Conservation (phyloP, 768 basidiomycete species). For the Cubamyces lactineus region DNA sequence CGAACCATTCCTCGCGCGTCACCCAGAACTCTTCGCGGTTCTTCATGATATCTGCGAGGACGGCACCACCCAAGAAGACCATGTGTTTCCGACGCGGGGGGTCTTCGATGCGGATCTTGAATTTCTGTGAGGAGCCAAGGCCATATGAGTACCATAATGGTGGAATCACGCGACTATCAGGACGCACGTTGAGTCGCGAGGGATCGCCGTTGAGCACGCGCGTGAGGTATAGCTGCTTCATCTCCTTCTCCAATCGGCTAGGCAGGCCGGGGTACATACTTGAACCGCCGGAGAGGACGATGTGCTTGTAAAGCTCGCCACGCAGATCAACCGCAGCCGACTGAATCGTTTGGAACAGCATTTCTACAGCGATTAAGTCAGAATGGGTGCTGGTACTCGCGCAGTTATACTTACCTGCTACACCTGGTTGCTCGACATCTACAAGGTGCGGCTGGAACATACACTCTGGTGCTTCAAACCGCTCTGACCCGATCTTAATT, state of each 20-base stretch:
- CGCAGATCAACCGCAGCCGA: conserved; percentile 88
- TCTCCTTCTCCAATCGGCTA: conserved; percentile 96
- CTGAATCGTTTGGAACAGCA: conserved; percentile 97
- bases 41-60: conserved; percentile 99
- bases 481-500: conserved; percentile 97
- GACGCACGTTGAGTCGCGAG: conserved; percentile 79
- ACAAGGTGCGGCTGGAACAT: conserved; percentile 99
- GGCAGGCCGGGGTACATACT: conserved; percentile 99
- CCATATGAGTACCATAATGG: too few species aligned
- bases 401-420: conserved; percentile 65
- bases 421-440: conserved; percentile 94
- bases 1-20: conserved; percentile 91
- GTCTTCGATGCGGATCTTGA: conserved; percentile 98
- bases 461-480: conserved; percentile 99
- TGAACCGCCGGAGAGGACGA: conserved; percentile 96
- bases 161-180: too few species aligned
- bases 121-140: conserved; percentile 67
- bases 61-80: conserved; percentile 99
- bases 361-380: conserved; percentile 53
- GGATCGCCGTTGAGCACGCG: conserved; percentile 87
- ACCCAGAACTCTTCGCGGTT: conserved; percentile 94
- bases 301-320: conserved; percentile 93
- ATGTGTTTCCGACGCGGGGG: conserved; percentile 98
- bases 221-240: conserved; percentile 98
- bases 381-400: neutral